Evolutionary conservation across 1,139 yeast species (phyloP).

Genomic region (Saccharomyces pastorianus): DNA sequence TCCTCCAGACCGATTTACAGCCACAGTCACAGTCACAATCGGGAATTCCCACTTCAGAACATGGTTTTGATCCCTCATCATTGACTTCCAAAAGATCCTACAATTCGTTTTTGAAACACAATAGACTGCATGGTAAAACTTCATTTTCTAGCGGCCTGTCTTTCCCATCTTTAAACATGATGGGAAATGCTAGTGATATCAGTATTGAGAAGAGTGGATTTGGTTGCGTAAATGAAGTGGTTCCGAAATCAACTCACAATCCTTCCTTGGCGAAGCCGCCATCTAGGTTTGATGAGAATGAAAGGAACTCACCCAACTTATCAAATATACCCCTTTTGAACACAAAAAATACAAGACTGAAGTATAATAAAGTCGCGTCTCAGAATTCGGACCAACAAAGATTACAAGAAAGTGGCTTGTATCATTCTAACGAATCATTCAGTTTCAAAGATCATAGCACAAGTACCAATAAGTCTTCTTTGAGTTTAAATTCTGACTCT

Average conservation of each 20-base stretch:
- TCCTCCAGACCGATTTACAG: neutral
- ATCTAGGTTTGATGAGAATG: neutral
- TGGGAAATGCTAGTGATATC: neutral
- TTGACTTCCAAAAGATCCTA: constrained; percentile 18
- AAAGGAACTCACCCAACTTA: neutral
- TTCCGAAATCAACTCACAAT: constrained; percentile 18
- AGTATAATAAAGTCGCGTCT: neutral
- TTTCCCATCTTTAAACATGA: neutral
- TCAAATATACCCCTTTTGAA: neutral
- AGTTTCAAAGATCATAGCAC: neutral
- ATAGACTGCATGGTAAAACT: constrained; percentile 7
- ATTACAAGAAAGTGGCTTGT: neutral
- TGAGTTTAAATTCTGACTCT: neutral
- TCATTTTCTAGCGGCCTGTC: neutral
- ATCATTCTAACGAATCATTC: neutral
- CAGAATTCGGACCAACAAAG: neutral
- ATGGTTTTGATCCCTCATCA: neutral
- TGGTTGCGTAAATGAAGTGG: constrained; percentile 14
- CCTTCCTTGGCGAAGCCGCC: constrained; percentile 13
- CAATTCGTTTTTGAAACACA: constrained; percentile 20
- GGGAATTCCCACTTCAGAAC: constrained; percentile 3
- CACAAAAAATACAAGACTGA: neutral
- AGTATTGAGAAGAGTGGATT: neutral
- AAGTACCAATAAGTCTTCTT: neutral
- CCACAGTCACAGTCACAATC: constrained; percentile 2